Conservation (phyloP, 192 early-diverging fungal genomes). For the Rhizoclosmatium globosum region DNA sequence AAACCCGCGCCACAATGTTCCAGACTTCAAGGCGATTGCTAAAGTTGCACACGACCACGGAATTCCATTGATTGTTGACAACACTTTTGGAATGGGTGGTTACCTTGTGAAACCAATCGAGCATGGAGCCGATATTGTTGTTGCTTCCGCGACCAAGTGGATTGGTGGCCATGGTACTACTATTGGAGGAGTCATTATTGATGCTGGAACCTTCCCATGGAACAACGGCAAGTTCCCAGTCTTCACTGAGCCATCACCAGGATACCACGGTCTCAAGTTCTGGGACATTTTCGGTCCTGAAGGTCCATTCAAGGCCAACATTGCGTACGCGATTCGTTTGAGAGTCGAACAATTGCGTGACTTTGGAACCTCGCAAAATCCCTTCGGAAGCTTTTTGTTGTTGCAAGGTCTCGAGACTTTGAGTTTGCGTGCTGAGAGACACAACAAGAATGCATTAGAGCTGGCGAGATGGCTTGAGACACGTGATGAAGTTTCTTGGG, state of each 20-base stretch:
- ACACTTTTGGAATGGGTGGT: slow-evolving; percentile 94
- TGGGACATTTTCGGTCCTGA: slow-evolving; percentile 85
- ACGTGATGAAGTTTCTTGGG: slow-evolving; percentile 83
- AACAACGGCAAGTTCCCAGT: slow-evolving; percentile 87
- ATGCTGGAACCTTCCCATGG: slow-evolving; percentile 89
- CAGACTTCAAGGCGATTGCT: slow-evolving; percentile 85
- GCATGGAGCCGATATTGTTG: slow-evolving; percentile 95
- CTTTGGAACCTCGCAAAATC: slow-evolving; percentile 84
- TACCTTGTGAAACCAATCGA: slow-evolving; percentile 82
- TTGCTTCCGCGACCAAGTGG: slow-evolving; percentile 96
- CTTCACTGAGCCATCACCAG: slow-evolving; percentile 84
- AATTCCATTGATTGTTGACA: slow-evolving; percentile 93
- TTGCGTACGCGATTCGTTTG: slow-evolving; percentile 79
- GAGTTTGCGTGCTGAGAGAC: slow-evolving; percentile 87
- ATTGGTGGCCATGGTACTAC: slow-evolving; percentile 87
- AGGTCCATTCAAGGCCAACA: slow-evolving; percentile 66
- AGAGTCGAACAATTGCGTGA: slow-evolving; percentile 88
- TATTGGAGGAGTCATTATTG: slow-evolving; percentile 90
- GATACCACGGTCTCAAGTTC: slow-evolving; percentile 89
- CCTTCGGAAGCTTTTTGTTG: slow-evolving; percentile 88
- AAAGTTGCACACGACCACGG: slow-evolving; percentile 82
- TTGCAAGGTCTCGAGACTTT: slow-evolving; percentile 92
- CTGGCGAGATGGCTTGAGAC: slow-evolving; percentile 82
- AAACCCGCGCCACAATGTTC: slow-evolving; percentile 90
- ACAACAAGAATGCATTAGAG: slow-evolving; percentile 78